A percentile compares a stretch with the other conserved stretches of the same genome.
phyloP scores from a whole-genome alignment of 192 early-diverging fungal species.

The Umbelopsis sp. region DNA sequence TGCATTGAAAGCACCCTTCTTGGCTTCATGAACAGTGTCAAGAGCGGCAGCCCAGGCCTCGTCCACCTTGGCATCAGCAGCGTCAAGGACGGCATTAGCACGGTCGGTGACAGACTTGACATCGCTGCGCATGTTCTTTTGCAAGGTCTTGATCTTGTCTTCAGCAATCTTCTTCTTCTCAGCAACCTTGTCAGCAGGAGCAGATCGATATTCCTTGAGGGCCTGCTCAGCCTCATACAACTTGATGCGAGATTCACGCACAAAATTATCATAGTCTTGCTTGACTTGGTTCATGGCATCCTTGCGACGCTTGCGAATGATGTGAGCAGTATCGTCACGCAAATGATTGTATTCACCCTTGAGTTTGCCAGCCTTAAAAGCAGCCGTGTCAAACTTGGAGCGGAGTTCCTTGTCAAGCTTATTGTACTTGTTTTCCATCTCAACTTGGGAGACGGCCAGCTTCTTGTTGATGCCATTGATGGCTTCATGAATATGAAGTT shows the following conservation, averaged over 20 bases:
- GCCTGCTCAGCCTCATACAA: slow-evolving; percentile 16
- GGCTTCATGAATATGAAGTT: slow-evolving; percentile 7
- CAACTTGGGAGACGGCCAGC: neutral
- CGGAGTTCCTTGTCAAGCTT: slow-evolving; percentile 13
- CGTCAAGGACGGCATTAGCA: slow-evolving; percentile 22
- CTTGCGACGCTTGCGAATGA: neutral
- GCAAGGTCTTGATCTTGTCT: slow-evolving; percentile 24
- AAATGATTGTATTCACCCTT: slow-evolving; percentile 16
- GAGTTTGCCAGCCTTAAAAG: slow-evolving; percentile 12
- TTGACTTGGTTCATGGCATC: slow-evolving; percentile 10
- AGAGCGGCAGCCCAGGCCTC: neutral
- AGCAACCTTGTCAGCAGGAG: slow-evolving; percentile 22
- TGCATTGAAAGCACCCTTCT: neutral
- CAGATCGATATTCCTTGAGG: slow-evolving; percentile 11
- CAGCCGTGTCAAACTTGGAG: neutral
- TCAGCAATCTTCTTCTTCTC: slow-evolving; percentile 26
- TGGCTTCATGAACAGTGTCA: slow-evolving; percentile 2
- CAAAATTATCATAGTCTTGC: slow-evolving; percentile 6
- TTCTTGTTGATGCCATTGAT: slow-evolving; percentile 20
- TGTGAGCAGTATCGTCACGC: slow-evolving; percentile 2
- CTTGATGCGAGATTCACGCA: slow-evolving; percentile 19
- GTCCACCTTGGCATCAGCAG: slow-evolving; percentile 26
- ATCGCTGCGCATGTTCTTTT: slow-evolving; percentile 22
- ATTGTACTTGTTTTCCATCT: slow-evolving; percentile 20
- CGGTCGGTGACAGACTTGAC: slow-evolving; percentile 24